These are phyloP conservation scores for Suhomyces yuchorum DNA, from an alignment of 1,139 yeast species.

Conservation along the genomic window DNA sequence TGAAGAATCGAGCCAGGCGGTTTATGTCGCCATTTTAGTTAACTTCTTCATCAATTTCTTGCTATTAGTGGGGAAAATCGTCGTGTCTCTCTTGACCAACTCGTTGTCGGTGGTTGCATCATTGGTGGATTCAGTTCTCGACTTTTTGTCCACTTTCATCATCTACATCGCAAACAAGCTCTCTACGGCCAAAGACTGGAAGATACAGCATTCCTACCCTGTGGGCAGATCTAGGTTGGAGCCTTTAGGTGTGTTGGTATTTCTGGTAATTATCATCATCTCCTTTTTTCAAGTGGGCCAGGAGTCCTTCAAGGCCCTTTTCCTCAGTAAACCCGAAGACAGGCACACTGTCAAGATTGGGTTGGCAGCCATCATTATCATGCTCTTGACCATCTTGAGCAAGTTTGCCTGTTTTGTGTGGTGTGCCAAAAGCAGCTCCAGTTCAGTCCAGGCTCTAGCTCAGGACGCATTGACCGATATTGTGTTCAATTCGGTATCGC, in stretches of 20 bases:
- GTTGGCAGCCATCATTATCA: constrained; percentile 56
- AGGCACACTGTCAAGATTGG: constrained; percentile 52
- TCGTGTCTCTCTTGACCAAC: constrained; percentile 63
- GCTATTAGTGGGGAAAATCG: constrained; percentile 59
- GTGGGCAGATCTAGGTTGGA: constrained; percentile 74
- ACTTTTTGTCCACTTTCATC: constrained; percentile 72
- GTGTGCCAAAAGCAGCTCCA: constrained; percentile 64
- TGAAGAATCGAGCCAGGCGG: constrained; percentile 45
- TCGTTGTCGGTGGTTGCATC: constrained; percentile 80
- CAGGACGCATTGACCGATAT: constrained; percentile 83
- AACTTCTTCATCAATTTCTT: constrained; percentile 65
- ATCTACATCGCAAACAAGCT: constrained; percentile 65
- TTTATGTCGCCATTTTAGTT: constrained; percentile 62
- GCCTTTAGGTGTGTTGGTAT: constrained; percentile 77
- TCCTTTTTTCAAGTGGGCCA: constrained; percentile 76
- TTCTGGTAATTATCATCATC: constrained; percentile 68
- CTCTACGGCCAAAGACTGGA: constrained; percentile 58
- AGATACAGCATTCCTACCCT: constrained; percentile 53
- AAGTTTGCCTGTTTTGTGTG: constrained; percentile 65
- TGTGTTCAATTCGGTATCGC: constrained; percentile 63
- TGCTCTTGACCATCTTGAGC: constrained; percentile 61
- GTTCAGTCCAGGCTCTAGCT: constrained; percentile 76
- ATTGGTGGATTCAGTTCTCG: constrained; percentile 72
- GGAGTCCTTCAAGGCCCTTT: constrained; percentile 50
- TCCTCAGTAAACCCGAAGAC: constrained; percentile 32